Evolutionary conservation across 139 green algal genomes (phyloP), one percentile per base, ranked within the genome.

Genomic region (Haematococcus sp.): DNA sequence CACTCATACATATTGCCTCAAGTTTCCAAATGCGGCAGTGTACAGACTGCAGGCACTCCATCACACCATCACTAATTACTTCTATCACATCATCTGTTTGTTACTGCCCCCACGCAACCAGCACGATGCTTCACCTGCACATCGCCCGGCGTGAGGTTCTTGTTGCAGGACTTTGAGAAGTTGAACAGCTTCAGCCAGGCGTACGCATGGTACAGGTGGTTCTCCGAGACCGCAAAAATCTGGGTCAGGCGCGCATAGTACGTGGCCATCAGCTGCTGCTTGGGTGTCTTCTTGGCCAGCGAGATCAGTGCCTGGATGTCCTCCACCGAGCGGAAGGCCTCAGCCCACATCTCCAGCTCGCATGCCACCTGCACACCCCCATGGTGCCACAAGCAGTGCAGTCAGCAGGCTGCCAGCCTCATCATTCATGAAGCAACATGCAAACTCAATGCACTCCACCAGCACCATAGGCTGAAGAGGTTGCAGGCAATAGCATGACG

Each of bases 241-340:
- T 76, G 78, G 17, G 80, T 86, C 49, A 86, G 74, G 13, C 80
- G 71, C 34, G 93, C 89, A 82, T 98, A 99, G 86, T 98, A 99
- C 31, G 78, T 92, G 33, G 93, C 93, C 93, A 98, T 97, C 80
- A 98, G 88, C 73, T 92, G 89, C 51, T 94, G 89, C 83, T 97
- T 97, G 35, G 96, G 91, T 31, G 77, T 79, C 73, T 94, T 92
- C 78, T 94, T 95, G 77, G 88, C 88, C 34, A 96, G 81, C n/a
- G 79, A 63, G 27, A 97, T 89, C 32, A 99, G 89, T 40, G 85
- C 86, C 81, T 98, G 89, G 77, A 99, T 98, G 83, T 99, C 96
- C 88, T 99, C 96, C 60, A 99, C 91, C n/a, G 82, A 92, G 55
- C 96, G 86, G 87, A 99, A 99, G 0, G 96, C 96, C 87, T 99